Base-by-base conservation (phyloP, 495 filamentous ascomycete genomes). In the Hypoxylon trugodes region DNA sequence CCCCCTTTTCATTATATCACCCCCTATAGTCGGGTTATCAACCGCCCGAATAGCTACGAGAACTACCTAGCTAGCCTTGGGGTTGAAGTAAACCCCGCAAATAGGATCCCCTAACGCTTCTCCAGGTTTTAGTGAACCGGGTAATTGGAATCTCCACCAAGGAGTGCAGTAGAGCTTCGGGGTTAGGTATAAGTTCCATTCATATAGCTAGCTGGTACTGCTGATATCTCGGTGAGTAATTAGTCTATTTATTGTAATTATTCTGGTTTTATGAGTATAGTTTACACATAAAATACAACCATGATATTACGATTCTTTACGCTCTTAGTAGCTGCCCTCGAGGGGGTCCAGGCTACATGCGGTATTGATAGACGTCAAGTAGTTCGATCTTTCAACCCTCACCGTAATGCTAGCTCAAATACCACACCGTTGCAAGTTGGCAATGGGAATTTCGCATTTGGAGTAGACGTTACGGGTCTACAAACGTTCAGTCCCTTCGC, bases 401-500 rank as follows among this genome's bases (percentile, higher is more conserved):
- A 62, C 32, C 76, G 77, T 21, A 73, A 73, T 65, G 69, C 73
- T 53, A 86, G 77, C 73, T 86, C 74, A 1, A 45, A 62, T 22
- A 70, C 69, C 1, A 82, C 81, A 1, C 81, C 81, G 1, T 71
- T 85, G 55, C 82, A 82, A 68, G 81, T 84, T 1, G 82, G 81
- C 25, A 84, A 84, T 68, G 81, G 82, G n/a, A 81, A 84, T 61
- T 82, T 85, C 58, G 81, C 81, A 36, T 85, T 84, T 46, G 81
- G 82, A 2, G 79, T 76, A 6, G 82, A 84, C 59, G 58, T 83
- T 6, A 83, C 82, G 4, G 82, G 82, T 6, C 59, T 84, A 3
- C 83, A 87, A 71, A 87, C 83, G 13, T 87, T 87, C 73, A 78
- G 82, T 60, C 82, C 84, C 12, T 85, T 84, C 65, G 81, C 75